These are phyloP conservation scores for Exophiala bonariae DNA, from an alignment of 2,329 filamentous ascomycete species.

Conservation along the genomic window DNA sequence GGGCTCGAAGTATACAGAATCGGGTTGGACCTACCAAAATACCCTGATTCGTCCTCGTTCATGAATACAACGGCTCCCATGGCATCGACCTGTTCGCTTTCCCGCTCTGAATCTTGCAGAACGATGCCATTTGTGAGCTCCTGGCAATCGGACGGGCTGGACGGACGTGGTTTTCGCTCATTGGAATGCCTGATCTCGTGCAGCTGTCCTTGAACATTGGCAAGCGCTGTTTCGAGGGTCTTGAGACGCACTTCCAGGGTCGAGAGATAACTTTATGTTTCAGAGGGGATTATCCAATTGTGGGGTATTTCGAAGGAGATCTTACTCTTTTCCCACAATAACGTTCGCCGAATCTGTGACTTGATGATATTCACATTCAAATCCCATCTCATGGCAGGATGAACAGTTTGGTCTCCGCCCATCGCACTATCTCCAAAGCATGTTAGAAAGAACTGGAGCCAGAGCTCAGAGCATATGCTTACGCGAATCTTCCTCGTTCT, in stretches of 20 bases:
- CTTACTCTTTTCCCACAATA: slow-evolving; percentile 20
- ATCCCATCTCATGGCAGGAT: slow-evolving; percentile 16
- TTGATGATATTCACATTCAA: slow-evolving; percentile 20
- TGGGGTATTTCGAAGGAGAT: background rate
- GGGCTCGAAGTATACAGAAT: background rate
- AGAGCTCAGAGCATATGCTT: background rate
- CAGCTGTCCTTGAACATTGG: slow-evolving; percentile 10
- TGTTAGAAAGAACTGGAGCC: background rate
- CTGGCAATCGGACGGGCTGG: background rate
- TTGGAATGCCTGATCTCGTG: slow-evolving; percentile 1
- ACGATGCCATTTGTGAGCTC: background rate
- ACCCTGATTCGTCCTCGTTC: slow-evolving; percentile 36
- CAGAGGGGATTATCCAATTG: background rate
- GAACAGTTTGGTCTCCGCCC: slow-evolving; percentile 19
- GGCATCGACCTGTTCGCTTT: slow-evolving; percentile 25
- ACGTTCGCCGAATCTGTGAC: slow-evolving; percentile 16
- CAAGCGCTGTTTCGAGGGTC: slow-evolving; percentile 14
- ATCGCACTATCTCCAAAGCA: slow-evolving; percentile 14
- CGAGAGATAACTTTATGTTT: slow-evolving; percentile 10
- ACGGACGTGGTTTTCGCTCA: background rate
- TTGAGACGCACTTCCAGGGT: slow-evolving; percentile 17
- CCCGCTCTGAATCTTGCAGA: slow-evolving; percentile 17
- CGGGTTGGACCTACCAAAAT: slow-evolving; percentile 31
- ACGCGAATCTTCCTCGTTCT: background rate
- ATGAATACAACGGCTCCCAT: slow-evolving; percentile 34